Conservation (phyloP, 1,284 basidiomycete genomes). For the Flammula alnicola region DNA sequence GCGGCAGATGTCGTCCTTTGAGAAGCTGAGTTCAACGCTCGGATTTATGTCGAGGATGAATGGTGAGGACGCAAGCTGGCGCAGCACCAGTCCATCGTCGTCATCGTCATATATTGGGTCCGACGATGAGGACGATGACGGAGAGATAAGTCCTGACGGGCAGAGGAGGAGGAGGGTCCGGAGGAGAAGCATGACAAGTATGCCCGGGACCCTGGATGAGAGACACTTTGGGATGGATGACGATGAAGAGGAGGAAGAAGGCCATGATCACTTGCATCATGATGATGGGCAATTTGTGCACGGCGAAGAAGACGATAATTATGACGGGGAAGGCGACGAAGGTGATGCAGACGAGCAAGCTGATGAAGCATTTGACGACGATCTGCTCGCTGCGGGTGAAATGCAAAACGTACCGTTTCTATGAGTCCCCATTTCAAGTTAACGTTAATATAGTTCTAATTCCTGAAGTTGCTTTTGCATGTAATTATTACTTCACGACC, state of each 20-base stretch:
- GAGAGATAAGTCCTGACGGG: slow-evolving; percentile 39
- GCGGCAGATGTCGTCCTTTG: slow-evolving; percentile 74
- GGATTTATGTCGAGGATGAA: slow-evolving; percentile 49
- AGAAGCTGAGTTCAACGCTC: slow-evolving; percentile 63
- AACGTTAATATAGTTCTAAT: slow-evolving; percentile 3
- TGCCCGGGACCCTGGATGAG: slow-evolving; percentile 79
- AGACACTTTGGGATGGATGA: slow-evolving; percentile 60
- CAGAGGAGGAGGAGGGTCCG: slow-evolving; percentile 46
- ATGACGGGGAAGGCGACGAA: slow-evolving; percentile 22
- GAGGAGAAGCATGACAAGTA: slow-evolving; percentile 72
- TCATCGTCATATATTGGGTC: slow-evolving; percentile 60
- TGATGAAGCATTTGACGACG: slow-evolving; percentile 71
- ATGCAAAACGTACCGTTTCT: slow-evolving; percentile 86
- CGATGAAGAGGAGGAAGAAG: slow-evolving; percentile 42
- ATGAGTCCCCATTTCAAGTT: slow-evolving; percentile 28
- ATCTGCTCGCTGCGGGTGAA: slow-evolving; percentile 79
- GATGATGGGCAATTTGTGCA: slow-evolving; percentile 30
- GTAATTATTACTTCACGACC: slow-evolving; percentile 1
- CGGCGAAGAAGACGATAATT: slow-evolving; percentile 30
- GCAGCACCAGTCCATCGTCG: slow-evolving; percentile 56
- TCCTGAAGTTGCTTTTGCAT: not conserved
- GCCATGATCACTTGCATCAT: no score
- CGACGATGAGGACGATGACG: slow-evolving; percentile 56
- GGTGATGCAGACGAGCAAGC: slow-evolving; percentile 20
- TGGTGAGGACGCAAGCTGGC: slow-evolving; percentile 31